These are phyloP conservation scores for Cladosporium sp. DNA, from an alignment of 2,329 filamentous ascomycete species.

Conservation along the genomic window DNA sequence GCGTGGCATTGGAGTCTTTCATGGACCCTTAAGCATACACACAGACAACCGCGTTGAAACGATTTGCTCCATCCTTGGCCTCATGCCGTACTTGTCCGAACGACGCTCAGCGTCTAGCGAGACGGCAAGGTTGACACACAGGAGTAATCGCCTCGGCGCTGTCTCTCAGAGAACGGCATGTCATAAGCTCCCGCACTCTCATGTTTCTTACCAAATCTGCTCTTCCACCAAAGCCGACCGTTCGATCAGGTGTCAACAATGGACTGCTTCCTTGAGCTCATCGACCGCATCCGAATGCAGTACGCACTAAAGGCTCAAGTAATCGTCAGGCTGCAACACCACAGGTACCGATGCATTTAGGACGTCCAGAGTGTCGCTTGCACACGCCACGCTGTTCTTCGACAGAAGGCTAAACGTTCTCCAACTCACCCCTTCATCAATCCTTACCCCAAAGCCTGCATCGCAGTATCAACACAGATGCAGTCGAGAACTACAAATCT, in stretches of 20 bases:
- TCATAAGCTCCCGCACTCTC: conserved; percentile 28
- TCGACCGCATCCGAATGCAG: conserved; percentile 18
- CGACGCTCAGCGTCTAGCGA: conserved; percentile 50
- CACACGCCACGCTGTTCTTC: conserved; percentile 37
- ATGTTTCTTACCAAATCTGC: conserved; percentile 16
- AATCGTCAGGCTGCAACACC: conserved; percentile 3
- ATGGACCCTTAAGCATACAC: conserved; percentile 35
- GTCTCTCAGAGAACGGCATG: conserved; percentile 22
- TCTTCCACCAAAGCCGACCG: conserved; percentile 8
- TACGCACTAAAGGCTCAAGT: conserved; percentile 19
- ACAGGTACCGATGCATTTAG: conserved; percentile 29
- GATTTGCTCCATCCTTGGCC: conserved; percentile 27
- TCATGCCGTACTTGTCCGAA: conserved; percentile 53
- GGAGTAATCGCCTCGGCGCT: conserved; percentile 34
- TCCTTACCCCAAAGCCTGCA: conserved; percentile 34
- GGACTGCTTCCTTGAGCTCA: background rate
- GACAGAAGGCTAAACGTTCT: conserved; percentile 38
- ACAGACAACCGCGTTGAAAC: conserved; percentile 36
- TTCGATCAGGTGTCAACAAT: conserved; percentile 4
- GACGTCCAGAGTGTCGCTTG: conserved; percentile 48
- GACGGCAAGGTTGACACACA: conserved; percentile 44
- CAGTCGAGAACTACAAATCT: conserved; percentile 13
- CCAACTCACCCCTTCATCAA: conserved; percentile 43
- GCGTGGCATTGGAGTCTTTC: conserved; percentile 23
- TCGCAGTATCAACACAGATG: conserved; percentile 13